Percentiles rank a stretch among this genome's conserved stretches.
phyloP scores from a whole-genome alignment of 495 filamentous ascomycete genomes.

The Lindgomyces ingoldianus region DNA sequence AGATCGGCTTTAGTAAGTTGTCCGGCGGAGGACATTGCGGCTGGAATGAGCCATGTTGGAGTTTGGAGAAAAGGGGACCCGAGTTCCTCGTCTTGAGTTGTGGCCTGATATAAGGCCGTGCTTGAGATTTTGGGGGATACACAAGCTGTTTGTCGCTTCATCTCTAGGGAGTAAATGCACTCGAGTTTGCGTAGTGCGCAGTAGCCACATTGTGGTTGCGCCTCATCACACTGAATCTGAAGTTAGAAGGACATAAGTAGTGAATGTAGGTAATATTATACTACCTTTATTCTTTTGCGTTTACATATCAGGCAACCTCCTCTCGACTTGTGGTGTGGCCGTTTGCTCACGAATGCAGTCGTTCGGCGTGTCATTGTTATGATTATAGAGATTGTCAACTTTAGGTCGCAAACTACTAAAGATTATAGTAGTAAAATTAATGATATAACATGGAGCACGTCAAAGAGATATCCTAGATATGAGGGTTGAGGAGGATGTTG shows the following conservation, averaged over 20 bases:
- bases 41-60: slow-evolving; percentile 11
- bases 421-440: too few relatives aligned
- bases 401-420: too few relatives aligned
- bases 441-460: not conserved
- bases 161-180: slow-evolving; percentile 7
- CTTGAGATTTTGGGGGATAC: too few relatives aligned
- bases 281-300: slow-evolving; percentile 30
- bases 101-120: not conserved
- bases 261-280: not conserved
- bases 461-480: too few relatives aligned
- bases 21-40: not conserved
- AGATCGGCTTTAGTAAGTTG: not conserved
- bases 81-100: slow-evolving; percentile 16
- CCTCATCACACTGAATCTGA: slow-evolving; percentile 29
- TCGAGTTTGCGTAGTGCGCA: slow-evolving; percentile 21
- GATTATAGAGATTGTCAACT: too few relatives aligned
- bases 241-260: not conserved
- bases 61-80: not conserved
- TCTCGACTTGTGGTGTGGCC: slow-evolving; percentile 26
- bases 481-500: not conserved
- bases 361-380: slow-evolving; percentile 23
- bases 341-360: slow-evolving; percentile 20
- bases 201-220: slow-evolving; percentile 13
- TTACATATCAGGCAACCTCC: slow-evolving; percentile 27
- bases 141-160: too few relatives aligned